Conservation (phyloP, 768 basidiomycete species). For the Albatrellus ellisii region DNA sequence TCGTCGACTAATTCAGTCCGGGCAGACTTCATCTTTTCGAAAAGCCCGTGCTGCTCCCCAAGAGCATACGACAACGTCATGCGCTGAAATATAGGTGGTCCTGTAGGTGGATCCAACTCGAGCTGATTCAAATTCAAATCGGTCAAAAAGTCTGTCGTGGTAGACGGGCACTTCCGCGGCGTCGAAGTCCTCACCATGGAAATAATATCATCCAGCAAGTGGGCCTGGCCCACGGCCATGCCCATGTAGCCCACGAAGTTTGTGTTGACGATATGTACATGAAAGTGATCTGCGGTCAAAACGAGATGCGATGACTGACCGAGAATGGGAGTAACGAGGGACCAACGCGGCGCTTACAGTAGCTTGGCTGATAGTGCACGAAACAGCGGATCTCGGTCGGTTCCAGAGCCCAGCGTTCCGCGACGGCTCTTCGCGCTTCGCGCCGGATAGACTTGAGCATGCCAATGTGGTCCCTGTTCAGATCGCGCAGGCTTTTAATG, state of each 20-base stretch:
- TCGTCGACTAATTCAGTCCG: no score
- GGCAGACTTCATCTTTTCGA: conserved; percentile 28
- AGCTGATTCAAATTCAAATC: conserved; percentile 33
- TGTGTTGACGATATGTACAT: conserved; percentile 82
- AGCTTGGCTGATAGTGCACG: conserved; percentile 92
- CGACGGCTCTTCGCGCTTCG: conserved; percentile 38
- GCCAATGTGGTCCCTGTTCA: conserved; percentile 46
- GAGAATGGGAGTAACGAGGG: background rate
- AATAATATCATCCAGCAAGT: conserved; percentile 87
- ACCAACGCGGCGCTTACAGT: conserved; percentile 43
- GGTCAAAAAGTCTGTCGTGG: background rate
- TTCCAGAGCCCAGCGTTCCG: conserved; percentile 53
- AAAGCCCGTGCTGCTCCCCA: conserved; percentile 72
- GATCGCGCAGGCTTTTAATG: conserved; percentile 67
- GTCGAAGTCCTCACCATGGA: conserved; percentile 60
- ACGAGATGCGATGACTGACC: background rate
- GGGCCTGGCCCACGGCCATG: conserved; percentile 81
- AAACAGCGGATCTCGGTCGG: conserved; percentile 60
- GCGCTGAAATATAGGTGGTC: conserved; percentile 44
- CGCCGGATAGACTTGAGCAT: conserved; percentile 54
- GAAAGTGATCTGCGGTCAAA: conserved; percentile 67
- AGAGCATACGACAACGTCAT: conserved; percentile 76
- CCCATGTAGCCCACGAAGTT: conserved; percentile 49
- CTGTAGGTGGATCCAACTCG: conserved; percentile 36
- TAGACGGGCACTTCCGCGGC: no score